Base-by-base conservation (phyloP, 441 rosid species). In the Flueggea neowawraea region DNA sequence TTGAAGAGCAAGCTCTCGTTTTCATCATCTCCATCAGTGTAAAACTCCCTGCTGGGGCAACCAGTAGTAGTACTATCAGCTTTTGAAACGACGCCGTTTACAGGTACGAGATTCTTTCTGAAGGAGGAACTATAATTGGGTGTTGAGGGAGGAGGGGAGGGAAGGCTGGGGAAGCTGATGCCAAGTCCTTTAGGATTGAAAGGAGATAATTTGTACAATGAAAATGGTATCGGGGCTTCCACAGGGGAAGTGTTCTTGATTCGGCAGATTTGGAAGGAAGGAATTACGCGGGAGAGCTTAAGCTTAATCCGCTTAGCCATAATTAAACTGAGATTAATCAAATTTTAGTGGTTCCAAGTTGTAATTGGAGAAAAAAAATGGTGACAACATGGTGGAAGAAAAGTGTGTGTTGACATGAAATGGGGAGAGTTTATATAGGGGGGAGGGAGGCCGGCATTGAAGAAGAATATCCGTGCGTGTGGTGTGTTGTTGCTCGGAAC, bases 201-300 rank as follows among this genome's bases (percentile, higher is more conserved):
- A 17, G 62, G 32, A 16, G 62, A 58, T 14, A 58, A 50, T 47
- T 33, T 12, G 15, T 11, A 41, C 12, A 31, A n/a, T 1, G 31
- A 53, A 4, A 47, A 41, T 8, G 51, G 51, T 8, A 16, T 28
- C 5, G 50, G 50, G 52, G 5, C 14, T 47, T 47, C 14, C 9
- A 47, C 32, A 32, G 12, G 2, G 31, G 62, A 43, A 22, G 11
- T 6, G 48, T 44, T 10, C 31, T 58, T 58, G 1, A 50, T 4
- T 16, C 62, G 31, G 52, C 62, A 58, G 6, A 58, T 28, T 28
- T 60, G 63, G 63, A 60, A 22, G 9, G 62, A 58, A 6, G 62
- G 32, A 5, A 58, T 28, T 12, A 28, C 58, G n/a, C 39, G 12
- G n/a, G 51, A 58, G 31, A 41, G 62, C 62, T 58, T 58, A 12